phyloP scores from a whole-genome alignment of 2,329 filamentous ascomycete genomes.

The Allantophomopsis lycopodina region DNA sequence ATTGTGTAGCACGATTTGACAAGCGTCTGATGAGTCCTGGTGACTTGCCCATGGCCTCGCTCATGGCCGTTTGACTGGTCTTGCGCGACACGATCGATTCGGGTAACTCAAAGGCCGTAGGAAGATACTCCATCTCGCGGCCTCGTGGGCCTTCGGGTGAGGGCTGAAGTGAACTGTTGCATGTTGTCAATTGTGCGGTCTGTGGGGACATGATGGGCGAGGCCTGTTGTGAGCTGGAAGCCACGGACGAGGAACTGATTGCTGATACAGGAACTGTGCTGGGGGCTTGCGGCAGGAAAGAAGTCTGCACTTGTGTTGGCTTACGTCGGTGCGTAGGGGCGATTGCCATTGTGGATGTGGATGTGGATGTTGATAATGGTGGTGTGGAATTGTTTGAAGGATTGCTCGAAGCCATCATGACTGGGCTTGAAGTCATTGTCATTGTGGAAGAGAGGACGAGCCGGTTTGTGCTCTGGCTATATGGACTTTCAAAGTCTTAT shows the following conservation, averaged over 20 bases:
- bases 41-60: conserved; percentile 44
- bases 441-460: conserved; percentile 4
- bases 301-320: conserved; percentile 18
- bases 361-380: conserved; percentile 5
- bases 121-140: conserved; percentile 35
- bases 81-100: conserved; percentile 53
- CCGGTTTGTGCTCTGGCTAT: no score
- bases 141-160: conserved; percentile 51
- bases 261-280: conserved; percentile 33
- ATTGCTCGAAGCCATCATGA: conserved; percentile 5
- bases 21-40: conserved; percentile 68
- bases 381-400: conserved; percentile 3
- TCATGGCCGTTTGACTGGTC: conserved; percentile 48
- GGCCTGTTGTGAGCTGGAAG: conserved; percentile 38
- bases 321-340: conserved; percentile 9
- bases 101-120: conserved; percentile 53
- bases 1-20: conserved; percentile 65
- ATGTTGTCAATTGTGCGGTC: conserved; percentile 32
- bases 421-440: conserved; percentile 9
- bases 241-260: conserved; percentile 39
- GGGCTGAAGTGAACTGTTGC: conserved; percentile 48
- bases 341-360: conserved; percentile 6
- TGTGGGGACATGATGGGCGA: conserved; percentile 46
- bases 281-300: conserved; percentile 14
- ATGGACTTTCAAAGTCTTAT: background rate